A percentile compares a stretch with the other conserved stretches of the same genome.
These are phyloP conservation scores for Colletotrichum shisoi DNA, from an alignment of 2,329 filamentous ascomycete genomes.

Conservation along the genomic window DNA sequence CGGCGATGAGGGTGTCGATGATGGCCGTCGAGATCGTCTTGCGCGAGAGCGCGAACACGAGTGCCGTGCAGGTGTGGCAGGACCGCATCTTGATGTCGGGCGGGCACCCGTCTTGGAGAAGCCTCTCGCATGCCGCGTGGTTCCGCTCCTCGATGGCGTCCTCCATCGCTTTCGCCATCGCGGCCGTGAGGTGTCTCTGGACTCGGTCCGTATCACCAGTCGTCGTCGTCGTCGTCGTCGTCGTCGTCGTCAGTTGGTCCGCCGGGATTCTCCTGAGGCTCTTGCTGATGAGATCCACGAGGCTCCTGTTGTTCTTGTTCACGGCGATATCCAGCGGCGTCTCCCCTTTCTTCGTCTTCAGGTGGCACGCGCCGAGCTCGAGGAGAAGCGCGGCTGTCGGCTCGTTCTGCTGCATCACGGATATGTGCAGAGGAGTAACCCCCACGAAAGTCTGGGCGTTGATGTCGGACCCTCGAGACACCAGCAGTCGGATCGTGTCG, in stretches of 20 bases:
- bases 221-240: too few species aligned
- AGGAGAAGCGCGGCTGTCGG: not conserved
- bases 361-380: constrained; percentile 10
- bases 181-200: not conserved
- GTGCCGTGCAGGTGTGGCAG: constrained; percentile 12
- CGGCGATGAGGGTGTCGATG: constrained; percentile 2
- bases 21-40: not conserved
- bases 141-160: not conserved
- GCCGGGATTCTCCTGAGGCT: not conserved
- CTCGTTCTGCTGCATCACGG: not conserved
- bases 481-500: constrained; percentile 5
- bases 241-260: not conserved
- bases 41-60: not conserved
- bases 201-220: not conserved
- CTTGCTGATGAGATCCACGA: not conserved
- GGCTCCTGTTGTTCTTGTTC: not conserved
- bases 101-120: not conserved
- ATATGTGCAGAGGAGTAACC: constrained; percentile 3
- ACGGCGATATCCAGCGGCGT: constrained; percentile 19
- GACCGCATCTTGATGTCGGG: constrained; percentile 15
- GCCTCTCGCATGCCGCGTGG: not conserved
- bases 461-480: constrained; percentile 12
- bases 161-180: constrained; percentile 3
- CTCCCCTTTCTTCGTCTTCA: not conserved
- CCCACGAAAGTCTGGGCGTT: not conserved